A percentile compares a stretch with the other conserved stretches of the same genome.
Evolutionary conservation across 345 rosid species (phyloP).

Genomic region (Eucalyptus globulus): DNA sequence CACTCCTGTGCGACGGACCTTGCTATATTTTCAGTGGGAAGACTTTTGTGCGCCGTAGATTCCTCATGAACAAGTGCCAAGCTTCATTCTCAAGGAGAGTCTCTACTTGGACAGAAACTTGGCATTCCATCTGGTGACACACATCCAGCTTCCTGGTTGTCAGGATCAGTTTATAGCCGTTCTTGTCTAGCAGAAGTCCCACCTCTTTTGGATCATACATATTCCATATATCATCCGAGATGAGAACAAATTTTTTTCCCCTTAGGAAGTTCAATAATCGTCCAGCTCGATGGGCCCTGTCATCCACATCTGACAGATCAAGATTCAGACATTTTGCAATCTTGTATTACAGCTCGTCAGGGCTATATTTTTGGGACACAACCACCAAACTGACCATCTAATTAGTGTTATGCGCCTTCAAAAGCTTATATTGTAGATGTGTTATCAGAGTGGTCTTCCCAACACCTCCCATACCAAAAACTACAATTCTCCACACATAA

Average conservation of each 20-base stretch:
- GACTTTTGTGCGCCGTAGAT: neutral
- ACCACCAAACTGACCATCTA: neutral
- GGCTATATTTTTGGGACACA: neutral
- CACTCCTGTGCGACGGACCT: neutral
- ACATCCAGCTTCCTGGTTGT: neutral
- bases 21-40: neutral
- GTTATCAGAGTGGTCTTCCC: neutral
- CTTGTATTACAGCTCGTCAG: neutral
- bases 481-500: neutral
- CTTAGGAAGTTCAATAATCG: neutral
- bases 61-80: neutral
- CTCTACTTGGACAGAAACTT: neutral
- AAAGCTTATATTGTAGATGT: neutral
- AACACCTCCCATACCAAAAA: neutral
- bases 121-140: neutral
- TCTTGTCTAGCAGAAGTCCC: neutral
- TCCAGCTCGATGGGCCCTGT: neutral
- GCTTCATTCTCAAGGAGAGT: neutral
- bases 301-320: neutral
- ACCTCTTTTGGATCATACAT: neutral
- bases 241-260: neutral
- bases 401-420: neutral
- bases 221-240: constrained; percentile 5
- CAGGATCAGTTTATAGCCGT: neutral
- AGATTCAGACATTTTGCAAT: neutral